Evolutionary conservation across 2,329 filamentous ascomycete genomes (phyloP).

Genomic region (Colletotrichum somersetense): DNA sequence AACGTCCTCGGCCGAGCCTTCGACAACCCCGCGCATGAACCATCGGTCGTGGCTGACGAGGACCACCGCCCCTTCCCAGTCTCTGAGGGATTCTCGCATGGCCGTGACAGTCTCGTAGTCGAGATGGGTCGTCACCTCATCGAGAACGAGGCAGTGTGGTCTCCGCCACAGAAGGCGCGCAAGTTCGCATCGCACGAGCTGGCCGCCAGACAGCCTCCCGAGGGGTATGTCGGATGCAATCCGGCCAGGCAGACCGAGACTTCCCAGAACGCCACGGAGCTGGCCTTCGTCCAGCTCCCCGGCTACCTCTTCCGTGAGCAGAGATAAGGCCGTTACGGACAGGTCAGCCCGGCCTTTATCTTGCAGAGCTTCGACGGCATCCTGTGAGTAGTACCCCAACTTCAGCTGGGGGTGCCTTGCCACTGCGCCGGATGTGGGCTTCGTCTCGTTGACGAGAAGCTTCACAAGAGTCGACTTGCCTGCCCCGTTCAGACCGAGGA

Average conservation of each 20-base stretch:
- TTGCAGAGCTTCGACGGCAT: slow-evolving; percentile 79
- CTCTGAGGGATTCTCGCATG: slow-evolving; percentile 73
- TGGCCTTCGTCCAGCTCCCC: slow-evolving; percentile 73
- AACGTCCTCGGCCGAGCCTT: slow-evolving; percentile 65
- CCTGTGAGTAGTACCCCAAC: slow-evolving; percentile 84
- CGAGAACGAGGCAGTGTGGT: slow-evolving; percentile 80
- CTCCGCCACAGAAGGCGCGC: slow-evolving; percentile 76
- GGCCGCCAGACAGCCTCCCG: slow-evolving; percentile 81
- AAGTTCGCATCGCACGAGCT: slow-evolving; percentile 76
- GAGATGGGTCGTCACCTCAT: slow-evolving; percentile 87
- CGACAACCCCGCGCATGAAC: slow-evolving; percentile 80
- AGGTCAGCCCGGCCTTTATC: slow-evolving; percentile 59
- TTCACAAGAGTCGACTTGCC: slow-evolving; percentile 86
- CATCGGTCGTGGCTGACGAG: slow-evolving; percentile 87
- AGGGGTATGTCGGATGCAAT: slow-evolving; percentile 81
- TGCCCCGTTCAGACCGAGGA: slow-evolving; percentile 83
- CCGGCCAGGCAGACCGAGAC: slow-evolving; percentile 77
- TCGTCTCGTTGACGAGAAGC: slow-evolving; percentile 72
- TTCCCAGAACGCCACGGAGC: slow-evolving; percentile 73
- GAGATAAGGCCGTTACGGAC: slow-evolving; percentile 72
- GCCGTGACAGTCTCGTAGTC: slow-evolving; percentile 85
- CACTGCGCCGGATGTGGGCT: slow-evolving; percentile 72
- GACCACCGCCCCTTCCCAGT: slow-evolving; percentile 80
- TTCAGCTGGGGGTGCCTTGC: slow-evolving; percentile 76
- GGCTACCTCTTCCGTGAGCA: slow-evolving; percentile 69